Base-by-base conservation (phyloP, 1,139 yeast genomes). In the Geotrichum reessii region DNA sequence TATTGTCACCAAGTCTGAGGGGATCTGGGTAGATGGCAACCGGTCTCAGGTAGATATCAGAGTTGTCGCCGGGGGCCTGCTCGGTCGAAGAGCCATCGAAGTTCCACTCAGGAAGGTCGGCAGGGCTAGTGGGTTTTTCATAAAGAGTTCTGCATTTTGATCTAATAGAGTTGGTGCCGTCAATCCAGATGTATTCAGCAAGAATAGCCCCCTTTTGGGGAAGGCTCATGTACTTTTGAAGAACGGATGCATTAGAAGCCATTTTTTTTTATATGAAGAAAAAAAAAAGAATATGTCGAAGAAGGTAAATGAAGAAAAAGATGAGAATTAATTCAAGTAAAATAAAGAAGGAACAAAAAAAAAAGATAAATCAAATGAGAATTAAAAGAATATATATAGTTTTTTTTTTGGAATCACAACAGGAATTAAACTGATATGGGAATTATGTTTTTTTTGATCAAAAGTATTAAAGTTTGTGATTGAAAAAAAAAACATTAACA, bases 151-250 rank as follows among this genome's bases (percentile, higher is more conserved):
- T 88, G 78, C 96, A 90, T 80, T 93, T 93, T 64, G 98, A 90
- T 79, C 99, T 89, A 69, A 92, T 77, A 73, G 85, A 83, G 74
- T 96, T 96, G 68, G 87, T 83, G 66, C 97, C 88, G 74, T 93
- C 99, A 69, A 93, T 86, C 99, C 99, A 93, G 75, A 93, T 86
- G 80, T 93, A 93, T 78, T 93, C 99, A 65, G 99, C 99, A 67
- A 93, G 81, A 64, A 92, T 80, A 71, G 81, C 83, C 64, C 96
- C 97, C 70, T 84, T 81, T 80, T 92, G 98, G 73, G 86, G 86
- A 69, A 93, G 82, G 68, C 83, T 87, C 66, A 87, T 74, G 73
- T 93, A 93, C 77, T 92, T 92, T 71, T 85, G 81, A 71, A 92
- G 81, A 50, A 69, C 68, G 37, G 67, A 65, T 37, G 74, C 67